Conservation (phyloP, 805 yeast species). For the Saccharomycopsis guyanensis region DNA sequence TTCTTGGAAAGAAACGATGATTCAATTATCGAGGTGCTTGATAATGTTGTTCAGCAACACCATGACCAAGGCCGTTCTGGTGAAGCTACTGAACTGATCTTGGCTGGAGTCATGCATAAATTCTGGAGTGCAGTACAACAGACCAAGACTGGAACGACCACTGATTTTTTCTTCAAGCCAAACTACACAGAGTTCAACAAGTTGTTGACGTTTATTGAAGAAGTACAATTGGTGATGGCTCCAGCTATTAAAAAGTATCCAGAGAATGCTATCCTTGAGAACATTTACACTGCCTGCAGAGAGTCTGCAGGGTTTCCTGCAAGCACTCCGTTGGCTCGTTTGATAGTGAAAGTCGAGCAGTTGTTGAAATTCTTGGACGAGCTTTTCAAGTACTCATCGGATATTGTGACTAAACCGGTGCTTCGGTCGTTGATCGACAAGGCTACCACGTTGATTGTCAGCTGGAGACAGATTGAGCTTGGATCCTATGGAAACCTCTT, state of each 20-base stretch:
- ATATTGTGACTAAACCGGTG: conserved; percentile 62
- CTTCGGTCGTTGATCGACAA: conserved; percentile 46
- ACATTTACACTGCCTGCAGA: conserved; percentile 50
- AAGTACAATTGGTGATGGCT: conserved; percentile 37
- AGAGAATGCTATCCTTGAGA: conserved; percentile 83
- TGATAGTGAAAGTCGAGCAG: conserved; percentile 78
- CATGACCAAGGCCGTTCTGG: neutral
- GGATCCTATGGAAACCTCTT: conserved; percentile 79
- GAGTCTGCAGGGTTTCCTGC: conserved; percentile 62
- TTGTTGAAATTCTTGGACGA: conserved; percentile 75
- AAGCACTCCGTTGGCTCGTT: conserved; percentile 65
- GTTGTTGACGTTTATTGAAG: conserved; percentile 45
- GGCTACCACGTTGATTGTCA: conserved; percentile 62
- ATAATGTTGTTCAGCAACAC: neutral
- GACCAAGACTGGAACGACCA: conserved; percentile 19
- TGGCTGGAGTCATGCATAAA: conserved; percentile 10
- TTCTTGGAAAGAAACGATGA: neutral
- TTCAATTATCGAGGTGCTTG: conserved; percentile 5
- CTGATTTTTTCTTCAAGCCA: conserved; percentile 25
- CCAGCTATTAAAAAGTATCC: conserved; percentile 71
- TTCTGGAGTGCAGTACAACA: conserved; percentile 1
- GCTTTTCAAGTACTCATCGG: conserved; percentile 73
- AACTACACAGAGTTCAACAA: conserved; percentile 30
- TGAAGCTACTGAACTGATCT: conserved; percentile 5
- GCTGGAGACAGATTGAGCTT: conserved; percentile 87